These are phyloP conservation scores for Margaritispora aquatica DNA, from an alignment of 495 filamentous ascomycete species.

Conservation along the genomic window DNA sequence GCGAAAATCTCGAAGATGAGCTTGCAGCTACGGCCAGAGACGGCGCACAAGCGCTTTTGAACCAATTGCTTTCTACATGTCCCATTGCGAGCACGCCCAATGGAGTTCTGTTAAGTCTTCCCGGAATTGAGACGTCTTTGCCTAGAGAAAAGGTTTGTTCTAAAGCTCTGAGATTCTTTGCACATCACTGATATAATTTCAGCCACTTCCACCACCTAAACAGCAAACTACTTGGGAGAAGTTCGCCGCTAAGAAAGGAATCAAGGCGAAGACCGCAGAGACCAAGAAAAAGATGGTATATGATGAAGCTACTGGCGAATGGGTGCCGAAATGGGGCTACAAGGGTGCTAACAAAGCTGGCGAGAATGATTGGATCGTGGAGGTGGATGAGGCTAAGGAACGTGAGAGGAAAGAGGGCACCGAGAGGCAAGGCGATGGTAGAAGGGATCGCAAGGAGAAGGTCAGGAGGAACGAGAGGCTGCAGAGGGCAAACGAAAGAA, in stretches of 20 bases:
- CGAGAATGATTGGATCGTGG: conserved; percentile 79
- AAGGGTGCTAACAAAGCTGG: conserved; percentile 83
- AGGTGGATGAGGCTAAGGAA: conserved; percentile 77
- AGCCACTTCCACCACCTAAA: conserved; percentile 70
- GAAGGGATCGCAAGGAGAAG: conserved; percentile 55
- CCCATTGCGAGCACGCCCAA: conserved; percentile 58
- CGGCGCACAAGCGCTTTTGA: conserved; percentile 81
- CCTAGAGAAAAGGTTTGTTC: conserved; percentile 69
- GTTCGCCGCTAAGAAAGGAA: conserved; percentile 94
- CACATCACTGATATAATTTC: background rate
- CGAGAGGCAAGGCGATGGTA: conserved; percentile 53
- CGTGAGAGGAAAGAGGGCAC: conserved; percentile 50
- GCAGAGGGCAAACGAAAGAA: conserved; percentile 61
- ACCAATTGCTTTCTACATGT: conserved; percentile 80
- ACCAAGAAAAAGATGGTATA: conserved; percentile 63
- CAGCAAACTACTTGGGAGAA: conserved; percentile 86
- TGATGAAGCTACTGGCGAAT: conserved; percentile 79
- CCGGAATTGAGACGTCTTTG: conserved; percentile 55
- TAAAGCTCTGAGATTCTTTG: background rate
- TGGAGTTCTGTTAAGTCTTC: conserved; percentile 72
- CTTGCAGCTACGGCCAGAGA: conserved; percentile 71
- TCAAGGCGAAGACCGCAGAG: conserved; percentile 70
- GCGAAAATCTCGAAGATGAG: conserved; percentile 37
- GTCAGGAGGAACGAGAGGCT: conserved; percentile 66
- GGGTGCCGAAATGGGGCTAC: conserved; percentile 91